phyloP scores from a whole-genome alignment of 768 basidiomycete genomes.

The Pleurotus giganteus region DNA sequence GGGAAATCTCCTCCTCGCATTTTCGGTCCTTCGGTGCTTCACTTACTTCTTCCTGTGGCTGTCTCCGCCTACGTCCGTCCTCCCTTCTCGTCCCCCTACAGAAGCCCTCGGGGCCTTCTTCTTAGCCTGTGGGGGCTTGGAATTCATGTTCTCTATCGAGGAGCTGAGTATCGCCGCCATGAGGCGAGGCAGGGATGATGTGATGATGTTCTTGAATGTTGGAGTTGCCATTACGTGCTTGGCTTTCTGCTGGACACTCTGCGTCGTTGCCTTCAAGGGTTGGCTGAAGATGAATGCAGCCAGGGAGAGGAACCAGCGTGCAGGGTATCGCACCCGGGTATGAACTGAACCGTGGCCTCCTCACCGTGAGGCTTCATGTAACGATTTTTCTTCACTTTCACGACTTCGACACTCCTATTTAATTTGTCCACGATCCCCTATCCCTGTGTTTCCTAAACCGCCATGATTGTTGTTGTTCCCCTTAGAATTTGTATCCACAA shows the following conservation, averaged over 20 bases:
- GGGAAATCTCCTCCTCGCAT: slow-evolving; percentile 83
- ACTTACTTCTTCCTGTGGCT: slow-evolving; percentile 97
- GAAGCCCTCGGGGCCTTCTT: slow-evolving; percentile 88
- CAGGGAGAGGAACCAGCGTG: slow-evolving; percentile 28
- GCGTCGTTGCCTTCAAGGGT: slow-evolving; percentile 77
- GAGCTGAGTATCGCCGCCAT: slow-evolving; percentile 89
- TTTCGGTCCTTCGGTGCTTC: slow-evolving; percentile 75
- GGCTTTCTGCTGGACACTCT: slow-evolving; percentile 81
- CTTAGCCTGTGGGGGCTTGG: slow-evolving; percentile 82
- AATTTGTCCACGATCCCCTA: neutral
- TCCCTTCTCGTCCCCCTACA: slow-evolving; percentile 91
- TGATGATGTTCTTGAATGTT: slow-evolving; percentile 88
- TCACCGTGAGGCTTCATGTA: neutral
- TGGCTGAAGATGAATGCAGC: slow-evolving; percentile 49
- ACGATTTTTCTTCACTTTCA: neutral
- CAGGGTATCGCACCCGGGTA: slow-evolving; percentile 30
- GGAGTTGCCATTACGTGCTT: slow-evolving; percentile 85
- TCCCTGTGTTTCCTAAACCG: neutral
- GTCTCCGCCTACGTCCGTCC: slow-evolving; percentile 74
- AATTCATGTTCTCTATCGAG: slow-evolving; percentile 89
- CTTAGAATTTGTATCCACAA: slow-evolving; percentile 1
- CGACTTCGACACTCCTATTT: neutral
- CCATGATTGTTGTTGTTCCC: neutral
- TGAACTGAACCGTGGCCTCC: slow-evolving; percentile 26
- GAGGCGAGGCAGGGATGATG: slow-evolving; percentile 84